These are phyloP conservation scores for Teratosphaeria pseudoeucalypti DNA, from an alignment of 2,329 filamentous ascomycete species.

Conservation along the genomic window DNA sequence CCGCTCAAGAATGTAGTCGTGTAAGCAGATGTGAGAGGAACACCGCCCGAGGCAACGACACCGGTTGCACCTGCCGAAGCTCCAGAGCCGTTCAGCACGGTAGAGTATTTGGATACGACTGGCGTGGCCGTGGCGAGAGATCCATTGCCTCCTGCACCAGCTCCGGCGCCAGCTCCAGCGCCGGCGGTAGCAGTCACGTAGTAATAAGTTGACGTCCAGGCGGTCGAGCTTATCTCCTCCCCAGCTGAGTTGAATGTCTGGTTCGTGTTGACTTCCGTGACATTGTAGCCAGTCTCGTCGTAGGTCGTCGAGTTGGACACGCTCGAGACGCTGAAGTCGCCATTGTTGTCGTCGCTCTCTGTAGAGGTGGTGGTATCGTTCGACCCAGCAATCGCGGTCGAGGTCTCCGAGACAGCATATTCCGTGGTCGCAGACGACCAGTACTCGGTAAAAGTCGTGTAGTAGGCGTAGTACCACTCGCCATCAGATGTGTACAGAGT, in stretches of 20 bases:
- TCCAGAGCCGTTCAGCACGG: conserved; percentile 9
- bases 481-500: conserved; percentile 16
- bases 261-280: conserved; percentile 14
- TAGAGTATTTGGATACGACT: conserved; percentile 8
- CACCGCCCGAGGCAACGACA: conserved; percentile 9
- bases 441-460: conserved; percentile 16
- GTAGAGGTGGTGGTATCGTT: conserved; percentile 7
- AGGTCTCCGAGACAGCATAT: conserved; percentile 10
- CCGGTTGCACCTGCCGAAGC: conserved; percentile 5
- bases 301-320: conserved; percentile 10
- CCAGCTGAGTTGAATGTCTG: conserved; percentile 14
- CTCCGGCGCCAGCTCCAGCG: conserved; percentile 7
- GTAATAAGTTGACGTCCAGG: conserved; percentile 14
- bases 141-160: conserved; percentile 5
- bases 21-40: not conserved
- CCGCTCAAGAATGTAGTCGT: not conserved
- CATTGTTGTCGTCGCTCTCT: conserved; percentile 8
- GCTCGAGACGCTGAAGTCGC: conserved; percentile 10
- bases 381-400: conserved; percentile 10
- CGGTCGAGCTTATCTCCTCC: conserved; percentile 14
- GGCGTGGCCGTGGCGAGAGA: conserved; percentile 7
- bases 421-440: conserved; percentile 22
- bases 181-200: conserved; percentile 14
- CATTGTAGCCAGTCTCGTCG: conserved; percentile 10
- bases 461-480: conserved; percentile 22